Evolutionary conservation across 2,329 filamentous ascomycete species (phyloP), one percentile per base, ranked within the genome.

Genomic region (Neonectria ditissima): DNA sequence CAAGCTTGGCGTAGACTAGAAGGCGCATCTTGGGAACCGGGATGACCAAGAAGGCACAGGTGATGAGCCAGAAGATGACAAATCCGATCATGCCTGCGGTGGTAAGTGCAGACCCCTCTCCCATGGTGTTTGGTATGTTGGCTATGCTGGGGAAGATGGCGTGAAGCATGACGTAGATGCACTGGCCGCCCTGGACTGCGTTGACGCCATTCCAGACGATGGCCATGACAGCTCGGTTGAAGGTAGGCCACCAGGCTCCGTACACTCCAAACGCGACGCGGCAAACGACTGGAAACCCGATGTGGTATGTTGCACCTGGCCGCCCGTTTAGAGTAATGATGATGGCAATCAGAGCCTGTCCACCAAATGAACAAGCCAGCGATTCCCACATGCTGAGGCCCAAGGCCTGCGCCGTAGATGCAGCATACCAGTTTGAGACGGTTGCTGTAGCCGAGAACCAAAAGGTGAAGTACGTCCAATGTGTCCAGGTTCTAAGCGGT

Each of bases 301-400:
- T 76, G 50, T 82, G 80, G 66, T 83, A 83, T 24, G 78, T 76
- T 1, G 80, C 80, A 6, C 81, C 80, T 13, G 77, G 74, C 14
- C 80, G 75, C 5, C 81, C 80, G 62, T 82, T 83, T 14, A 82
- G 69, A 0, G 77, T 77, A 70, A 83, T 81, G 61, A 81, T 69
- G 62, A 79, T 53, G 37, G 77, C 77, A 57, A 80, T 78, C 10
- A 84, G 71, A 24, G 77, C 72, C 37, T 82, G 77, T 44, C 83
- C 83, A 5, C 75, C 80, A 30, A 80, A 70, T 45, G 77, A 69
- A 71, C 80, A 77, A 50, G 69, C 80, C 28, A 85, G 63, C 14
- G 79, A 78, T 67, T 85, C 82, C 83, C 83, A 86, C 78, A 84
- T 83, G 43, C 77, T 80, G 22, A 86, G 72, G 10, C 83, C 83